These are phyloP conservation scores for Tetrapyrgos nigripes DNA, from an alignment of 1,284 basidiomycete genomes.

Conservation along the genomic window DNA sequence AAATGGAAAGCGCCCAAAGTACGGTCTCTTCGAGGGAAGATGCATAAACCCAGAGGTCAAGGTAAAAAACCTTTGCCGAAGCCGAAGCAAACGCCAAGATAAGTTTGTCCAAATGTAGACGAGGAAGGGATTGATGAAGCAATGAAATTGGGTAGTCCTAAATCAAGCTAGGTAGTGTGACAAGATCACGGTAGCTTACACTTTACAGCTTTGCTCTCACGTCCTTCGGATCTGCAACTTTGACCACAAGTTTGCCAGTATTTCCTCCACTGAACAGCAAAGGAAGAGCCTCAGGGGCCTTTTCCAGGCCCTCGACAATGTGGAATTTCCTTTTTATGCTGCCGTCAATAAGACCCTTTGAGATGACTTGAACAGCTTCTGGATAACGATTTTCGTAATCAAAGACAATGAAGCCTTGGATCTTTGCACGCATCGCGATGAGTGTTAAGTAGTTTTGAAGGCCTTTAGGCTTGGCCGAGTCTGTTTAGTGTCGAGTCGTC, in stretches of 20 bases:
- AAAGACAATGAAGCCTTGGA: conserved; percentile 87
- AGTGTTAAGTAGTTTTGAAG: conserved; percentile 67
- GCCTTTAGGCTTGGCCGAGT: conserved; percentile 56
- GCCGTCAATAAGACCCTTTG: conserved; percentile 66
- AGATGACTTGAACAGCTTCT: conserved; percentile 60
- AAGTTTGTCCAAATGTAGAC: too few relatives aligned
- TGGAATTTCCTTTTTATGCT: conserved; percentile 85
- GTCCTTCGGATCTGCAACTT: too few relatives aligned
- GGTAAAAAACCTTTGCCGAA: too few relatives aligned
- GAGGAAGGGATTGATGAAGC: too few relatives aligned
- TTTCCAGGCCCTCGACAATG: conserved; percentile 73
- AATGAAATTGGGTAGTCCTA: too few relatives aligned
- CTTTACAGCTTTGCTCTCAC: too few relatives aligned
- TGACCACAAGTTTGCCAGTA: conserved; percentile 70
- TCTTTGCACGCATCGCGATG: conserved; percentile 77
- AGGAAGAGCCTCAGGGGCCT: conserved; percentile 71
- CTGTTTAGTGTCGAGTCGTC: background rate
- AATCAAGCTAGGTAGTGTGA: too few relatives aligned
- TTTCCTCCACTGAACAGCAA: conserved; percentile 84
- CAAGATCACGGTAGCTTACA: too few relatives aligned
- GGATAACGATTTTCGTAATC: conserved; percentile 69
- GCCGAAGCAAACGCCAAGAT: too few relatives aligned
- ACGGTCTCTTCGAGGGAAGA: too few relatives aligned
- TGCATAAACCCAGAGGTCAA: too few relatives aligned
- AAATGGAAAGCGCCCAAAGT: too few relatives aligned